Evolutionary conservation across 306 rosid species (phyloP), one percentile per base, ranked within the genome.

Genomic region (Quercus glauca): DNA sequence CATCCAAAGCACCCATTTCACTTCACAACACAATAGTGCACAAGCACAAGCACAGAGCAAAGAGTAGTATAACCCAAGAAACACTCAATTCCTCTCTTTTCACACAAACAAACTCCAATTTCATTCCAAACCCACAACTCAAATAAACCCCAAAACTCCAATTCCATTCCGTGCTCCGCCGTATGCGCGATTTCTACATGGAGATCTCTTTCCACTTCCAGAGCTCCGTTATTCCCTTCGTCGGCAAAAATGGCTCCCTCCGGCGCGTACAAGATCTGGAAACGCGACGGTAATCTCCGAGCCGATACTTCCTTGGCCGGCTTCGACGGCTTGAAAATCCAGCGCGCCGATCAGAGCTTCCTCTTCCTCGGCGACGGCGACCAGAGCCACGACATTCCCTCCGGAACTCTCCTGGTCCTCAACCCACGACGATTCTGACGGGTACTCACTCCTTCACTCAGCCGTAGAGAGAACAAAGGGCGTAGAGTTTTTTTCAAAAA

Each of bases 151-250:
- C n/a, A n/a, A n/a, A n/a, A n/a, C n/a, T n/a, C n/a, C n/a, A n/a
- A n/a, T n/a, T n/a, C n/a, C 9, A 94, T 92, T 79, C 99, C 98
- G 97, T 86, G 1, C 96, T 95, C 6, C 94, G 94, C 1, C 87
- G 98, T 3, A 95, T 95, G 98, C 89, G 97, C 3, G 99, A 95
- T n/a, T 95, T 93, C 73, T 95, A 95, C 69, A 93, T 95, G 99
- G 99, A 95, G 90, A 95, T 95, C 81, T 93, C 98, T 2, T 87
- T 81, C 29, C 97, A 94, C 58, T 94, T 94, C 31, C 97, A 94
- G 82, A 94, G 99, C 89, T 94, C 99, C 26, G 99, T 94, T 6
- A 94, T 92, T 79, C 99, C 98, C 6, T 94, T 94, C 6, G 89
- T 92, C 29, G 97, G 97, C 0, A 87, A 87, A 88, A 76, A 92